A percentile compares a stretch with the other conserved stretches of the same genome.
phyloP scores from a whole-genome alignment of 208 protist species.

The Leishmania lainsoni region DNA sequence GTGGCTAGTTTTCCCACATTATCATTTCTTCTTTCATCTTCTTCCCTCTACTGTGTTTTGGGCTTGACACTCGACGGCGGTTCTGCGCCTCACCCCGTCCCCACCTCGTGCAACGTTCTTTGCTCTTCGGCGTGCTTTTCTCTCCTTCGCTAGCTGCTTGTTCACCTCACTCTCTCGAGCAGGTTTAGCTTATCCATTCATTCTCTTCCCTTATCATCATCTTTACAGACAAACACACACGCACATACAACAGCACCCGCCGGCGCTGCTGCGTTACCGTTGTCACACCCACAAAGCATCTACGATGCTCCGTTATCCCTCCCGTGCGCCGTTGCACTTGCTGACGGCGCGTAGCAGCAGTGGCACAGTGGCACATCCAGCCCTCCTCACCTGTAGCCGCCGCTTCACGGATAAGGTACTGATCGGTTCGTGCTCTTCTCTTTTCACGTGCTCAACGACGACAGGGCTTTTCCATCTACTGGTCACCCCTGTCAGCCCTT shows the following conservation, averaged over 20 bases:
- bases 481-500: slow-evolving; percentile 70
- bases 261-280: background rate
- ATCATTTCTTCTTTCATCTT: background rate
- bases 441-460: slow-evolving; percentile 67
- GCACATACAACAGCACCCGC: background rate
- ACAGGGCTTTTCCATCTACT: slow-evolving; percentile 84
- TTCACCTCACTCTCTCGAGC: too few species aligned
- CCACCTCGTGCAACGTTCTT: background rate
- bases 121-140: background rate
- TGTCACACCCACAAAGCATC: background rate
- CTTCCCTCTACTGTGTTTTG: too few species aligned
- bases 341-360: slow-evolving; percentile 1
- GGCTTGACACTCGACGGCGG: too few species aligned
- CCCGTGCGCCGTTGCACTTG: slow-evolving; percentile 11
- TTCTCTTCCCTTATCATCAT: background rate
- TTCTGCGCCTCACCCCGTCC: too few species aligned
- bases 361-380: slow-evolving; percentile 1
- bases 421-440: slow-evolving; percentile 63
- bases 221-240: background rate
- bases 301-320: slow-evolving; percentile 24
- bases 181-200: background rate
- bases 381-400: slow-evolving; percentile 13
- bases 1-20: background rate
- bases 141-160: background rate
- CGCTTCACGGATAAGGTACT: slow-evolving; percentile 83